Percentiles rank a stretch among this genome's conserved stretches.
Evolutionary conservation across 305 asterid genomes (phyloP).

Genomic region (Fraxinus nigra): DNA sequence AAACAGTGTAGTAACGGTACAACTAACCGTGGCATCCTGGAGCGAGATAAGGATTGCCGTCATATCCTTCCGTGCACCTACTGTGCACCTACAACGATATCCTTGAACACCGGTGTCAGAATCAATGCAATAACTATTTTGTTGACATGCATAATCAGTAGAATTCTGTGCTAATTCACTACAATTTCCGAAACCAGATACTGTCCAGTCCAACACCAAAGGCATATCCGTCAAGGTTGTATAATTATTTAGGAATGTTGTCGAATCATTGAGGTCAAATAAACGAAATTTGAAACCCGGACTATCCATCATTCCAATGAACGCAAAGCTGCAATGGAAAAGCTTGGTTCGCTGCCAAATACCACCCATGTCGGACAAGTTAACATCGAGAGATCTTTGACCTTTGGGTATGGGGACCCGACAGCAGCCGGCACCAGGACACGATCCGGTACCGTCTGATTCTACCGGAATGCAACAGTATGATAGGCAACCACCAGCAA

Average conservation of each 20-base stretch:
- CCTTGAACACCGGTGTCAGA: not conserved
- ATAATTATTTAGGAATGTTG: not conserved
- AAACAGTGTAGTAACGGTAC: not conserved
- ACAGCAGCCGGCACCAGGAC: not conserved
- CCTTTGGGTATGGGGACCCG: not conserved
- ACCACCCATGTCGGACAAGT: not conserved
- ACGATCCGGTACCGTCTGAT: not conserved
- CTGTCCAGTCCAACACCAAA: not conserved
- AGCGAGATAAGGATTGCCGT: not conserved
- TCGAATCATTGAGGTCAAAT: not conserved
- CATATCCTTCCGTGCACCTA: not conserved
- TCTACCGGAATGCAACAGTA: not conserved
- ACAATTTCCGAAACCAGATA: not conserved
- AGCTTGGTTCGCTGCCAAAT: not conserved
- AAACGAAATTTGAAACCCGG: not conserved
- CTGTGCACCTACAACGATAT: not conserved
- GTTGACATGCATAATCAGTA: not conserved
- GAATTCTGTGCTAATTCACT: not conserved
- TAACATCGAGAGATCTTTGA: not conserved
- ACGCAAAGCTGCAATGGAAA: not conserved
- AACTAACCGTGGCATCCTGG: not conserved
- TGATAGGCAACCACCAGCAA: not conserved
- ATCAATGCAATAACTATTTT: not conserved
- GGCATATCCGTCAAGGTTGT: not conserved
- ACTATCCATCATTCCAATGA: not conserved